These are phyloP conservation scores for Aegilops longissima DNA, from an alignment of 176 grass and related monocot genomes.

Conservation along the genomic window DNA sequence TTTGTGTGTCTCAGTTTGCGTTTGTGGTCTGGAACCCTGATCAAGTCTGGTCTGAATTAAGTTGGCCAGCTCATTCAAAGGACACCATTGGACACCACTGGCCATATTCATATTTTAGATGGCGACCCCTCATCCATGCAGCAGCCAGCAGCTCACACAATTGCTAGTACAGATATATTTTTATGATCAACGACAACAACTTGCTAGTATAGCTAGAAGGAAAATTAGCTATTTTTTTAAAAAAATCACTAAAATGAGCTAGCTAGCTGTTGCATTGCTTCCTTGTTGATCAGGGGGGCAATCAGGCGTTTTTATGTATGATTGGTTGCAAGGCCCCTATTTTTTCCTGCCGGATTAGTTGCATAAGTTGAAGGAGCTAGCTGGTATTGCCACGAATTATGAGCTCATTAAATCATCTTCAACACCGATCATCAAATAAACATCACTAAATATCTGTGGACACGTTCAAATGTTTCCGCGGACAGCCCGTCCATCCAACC, in stretches of 20 bases:
- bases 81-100: slow-evolving; percentile 38
- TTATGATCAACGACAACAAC: not conserved
- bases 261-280: slow-evolving; percentile 19
- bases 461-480: no score
- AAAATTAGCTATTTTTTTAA: not conserved
- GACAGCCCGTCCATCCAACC: no score
- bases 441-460: no score
- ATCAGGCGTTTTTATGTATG: not conserved
- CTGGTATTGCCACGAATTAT: slow-evolving; percentile 9
- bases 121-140: slow-evolving; percentile 53
- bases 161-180: not conserved
- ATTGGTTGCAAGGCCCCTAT: not conserved
- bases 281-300: slow-evolving; percentile 1
- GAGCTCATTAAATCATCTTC: not conserved
- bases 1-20: slow-evolving; percentile 17
- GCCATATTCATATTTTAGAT: slow-evolving; percentile 27
- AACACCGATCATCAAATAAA: no score
- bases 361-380: not conserved
- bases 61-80: slow-evolving; percentile 17
- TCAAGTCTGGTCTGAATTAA: slow-evolving; percentile 36
- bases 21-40: slow-evolving; percentile 14
- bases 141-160: not conserved
- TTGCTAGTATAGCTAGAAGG: not conserved
- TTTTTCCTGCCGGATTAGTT: no score
- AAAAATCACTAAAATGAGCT: not conserved